Evolutionary conservation across 23 red algal genomes (phyloP).

Genomic region (Agarophyton chilense): DNA sequence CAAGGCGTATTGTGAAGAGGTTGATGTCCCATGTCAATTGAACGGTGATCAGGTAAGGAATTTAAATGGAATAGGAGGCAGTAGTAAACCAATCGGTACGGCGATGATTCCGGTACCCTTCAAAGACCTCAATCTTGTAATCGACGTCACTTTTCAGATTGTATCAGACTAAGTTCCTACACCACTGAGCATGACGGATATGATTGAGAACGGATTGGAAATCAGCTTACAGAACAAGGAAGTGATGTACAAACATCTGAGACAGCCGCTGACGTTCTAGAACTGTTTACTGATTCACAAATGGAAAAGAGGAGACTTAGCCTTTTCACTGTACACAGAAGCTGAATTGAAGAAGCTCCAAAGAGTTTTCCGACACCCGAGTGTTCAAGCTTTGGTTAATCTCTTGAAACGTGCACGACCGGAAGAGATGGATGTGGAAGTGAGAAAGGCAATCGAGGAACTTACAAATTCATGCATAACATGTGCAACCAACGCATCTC

Average conservation of each 20-base stretch:
- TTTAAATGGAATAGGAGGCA: neutral
- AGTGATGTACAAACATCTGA: neutral
- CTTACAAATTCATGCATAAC: neutral
- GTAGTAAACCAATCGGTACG: neutral
- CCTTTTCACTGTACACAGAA: constrained; percentile 17
- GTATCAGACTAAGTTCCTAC: neutral
- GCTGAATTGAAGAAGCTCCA: constrained; percentile 47
- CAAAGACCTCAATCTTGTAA: constrained; percentile 26
- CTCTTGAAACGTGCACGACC: constrained; percentile 16
- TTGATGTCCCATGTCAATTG: neutral
- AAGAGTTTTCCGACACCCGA: constrained; percentile 25
- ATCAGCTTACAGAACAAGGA: constrained; percentile 7
- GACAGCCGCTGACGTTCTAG: neutral
- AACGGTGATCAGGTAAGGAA: neutral
- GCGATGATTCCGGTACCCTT: constrained; percentile 30
- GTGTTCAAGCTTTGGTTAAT: constrained; percentile 3
- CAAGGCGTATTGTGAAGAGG: constrained; percentile 8
- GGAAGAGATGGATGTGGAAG: neutral
- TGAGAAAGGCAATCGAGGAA: neutral
- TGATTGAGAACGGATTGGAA: constrained; percentile 20
- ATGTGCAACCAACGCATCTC: neutral
- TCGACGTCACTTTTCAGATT: constrained; percentile 39
- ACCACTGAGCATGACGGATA: neutral
- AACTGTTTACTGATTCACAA: constrained; percentile 39
- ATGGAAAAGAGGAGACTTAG: neutral